These are phyloP conservation scores for Cicer bijugum DNA, from an alignment of 306 rosid species.

Conservation along the genomic window DNA sequence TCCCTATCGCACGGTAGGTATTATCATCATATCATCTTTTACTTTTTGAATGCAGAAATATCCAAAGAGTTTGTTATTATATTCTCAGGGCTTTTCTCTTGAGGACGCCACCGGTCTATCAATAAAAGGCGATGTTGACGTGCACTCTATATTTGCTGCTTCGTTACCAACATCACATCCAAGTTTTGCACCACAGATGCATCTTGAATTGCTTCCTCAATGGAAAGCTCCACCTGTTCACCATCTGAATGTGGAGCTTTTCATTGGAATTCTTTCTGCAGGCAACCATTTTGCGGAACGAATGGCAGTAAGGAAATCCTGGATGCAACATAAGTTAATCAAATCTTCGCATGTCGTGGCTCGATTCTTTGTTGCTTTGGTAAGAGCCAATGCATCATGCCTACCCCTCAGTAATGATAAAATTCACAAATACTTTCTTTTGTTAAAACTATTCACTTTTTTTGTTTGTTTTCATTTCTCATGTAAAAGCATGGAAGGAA, in stretches of 20 bases:
- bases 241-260: conserved; percentile 6
- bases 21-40: conserved; percentile 33
- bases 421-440: background rate
- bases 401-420: conserved; percentile 27
- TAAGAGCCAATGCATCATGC: conserved; percentile 1
- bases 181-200: conserved; percentile 23
- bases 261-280: conserved; percentile 14
- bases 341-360: conserved; percentile 24
- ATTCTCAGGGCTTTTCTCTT: conserved; percentile 27
- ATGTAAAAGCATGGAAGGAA: conserved; percentile 80
- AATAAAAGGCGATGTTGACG: conserved; percentile 12
- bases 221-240: conserved; percentile 26
- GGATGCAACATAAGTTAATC: conserved; percentile 27
- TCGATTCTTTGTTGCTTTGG: conserved; percentile 29
- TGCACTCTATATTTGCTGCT: conserved; percentile 18
- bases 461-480: conserved; percentile 26
- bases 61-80: conserved; percentile 3
- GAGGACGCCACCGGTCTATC: conserved; percentile 12
- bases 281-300: conserved; percentile 18
- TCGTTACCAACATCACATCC: conserved; percentile 23
- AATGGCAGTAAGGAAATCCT: conserved; percentile 20
- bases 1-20: conserved; percentile 88
- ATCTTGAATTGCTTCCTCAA: conserved; percentile 23
- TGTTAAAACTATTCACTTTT: conserved; percentile 18
- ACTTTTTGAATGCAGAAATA: conserved; percentile 13